Conservation (phyloP, 2,329 filamentous ascomycete genomes). For the Colletotrichum brevisporum region DNA sequence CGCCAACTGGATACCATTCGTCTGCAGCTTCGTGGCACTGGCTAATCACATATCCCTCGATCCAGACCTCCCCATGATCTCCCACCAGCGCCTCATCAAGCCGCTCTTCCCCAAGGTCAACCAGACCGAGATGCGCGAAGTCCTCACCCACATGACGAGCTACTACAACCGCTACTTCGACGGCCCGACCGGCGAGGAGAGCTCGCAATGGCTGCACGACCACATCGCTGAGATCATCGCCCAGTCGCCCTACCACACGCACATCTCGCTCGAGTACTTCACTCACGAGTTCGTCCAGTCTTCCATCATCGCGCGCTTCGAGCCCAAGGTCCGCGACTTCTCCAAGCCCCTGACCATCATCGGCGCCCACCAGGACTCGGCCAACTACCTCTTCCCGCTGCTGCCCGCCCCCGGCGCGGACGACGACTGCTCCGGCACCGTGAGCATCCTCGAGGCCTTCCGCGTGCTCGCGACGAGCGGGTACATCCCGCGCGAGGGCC, state of each 20-base stretch:
- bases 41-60: neutral
- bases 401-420: conserved; percentile 80
- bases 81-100: conserved; percentile 68
- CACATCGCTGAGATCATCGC: conserved; percentile 53
- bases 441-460: conserved; percentile 81
- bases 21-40: neutral
- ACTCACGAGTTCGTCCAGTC: conserved; percentile 78
- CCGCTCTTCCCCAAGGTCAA: conserved; percentile 71
- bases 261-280: conserved; percentile 65
- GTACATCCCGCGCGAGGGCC: conserved; percentile 49
- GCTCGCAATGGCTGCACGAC: conserved; percentile 53
- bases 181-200: conserved; percentile 49
- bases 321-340: conserved; percentile 54
- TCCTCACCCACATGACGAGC: conserved; percentile 73
- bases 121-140: conserved; percentile 74
- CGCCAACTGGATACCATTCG: rapidly evolving
- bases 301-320: conserved; percentile 79
- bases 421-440: conserved; percentile 80
- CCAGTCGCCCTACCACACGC: conserved; percentile 51
- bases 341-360: conserved; percentile 63
- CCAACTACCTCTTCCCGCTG: conserved; percentile 79
- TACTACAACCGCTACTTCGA: conserved; percentile 74
- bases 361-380: conserved; percentile 81
- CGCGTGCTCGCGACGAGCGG: conserved; percentile 70
- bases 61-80: conserved; percentile 51